Evolutionary conservation across 2,329 filamentous ascomycete genomes (phyloP), one percentile per base, ranked within the genome.

Genomic region (Fusarium incarnatum): DNA sequence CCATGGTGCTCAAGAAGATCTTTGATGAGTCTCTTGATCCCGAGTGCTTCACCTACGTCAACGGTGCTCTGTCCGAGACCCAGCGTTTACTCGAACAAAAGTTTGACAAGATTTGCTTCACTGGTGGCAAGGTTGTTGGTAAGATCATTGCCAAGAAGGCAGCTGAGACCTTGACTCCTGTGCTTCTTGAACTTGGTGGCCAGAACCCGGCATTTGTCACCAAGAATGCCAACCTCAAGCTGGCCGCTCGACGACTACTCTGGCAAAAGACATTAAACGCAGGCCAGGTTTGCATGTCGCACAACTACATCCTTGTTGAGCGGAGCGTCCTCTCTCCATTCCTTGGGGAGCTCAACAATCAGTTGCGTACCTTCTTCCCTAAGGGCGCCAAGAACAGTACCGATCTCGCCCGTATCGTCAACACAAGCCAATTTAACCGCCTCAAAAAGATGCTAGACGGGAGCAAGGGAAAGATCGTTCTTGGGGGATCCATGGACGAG

Each of bases 51-150:
- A 83, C 85, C 37, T 88, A 94, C 62, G 85, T 98, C 72, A 96
- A 98, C 78, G 96, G 96, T 64, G 90, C 84, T 28, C 82, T 97
- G 22, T 86, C 91, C 6, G 94, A 97, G 84, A 94, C 92, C 6
- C 93, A 92, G 47, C 90, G 89, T 15, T 83, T 98, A 46, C 87
- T 99, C 34, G 89, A 95, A 61, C 89, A 94, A 83, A 95, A 95
- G 80, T 99, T 94, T 91, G 94, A 97, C 83, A 98, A 98, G 87
- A 97, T 99, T 76, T 94, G 96, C 84, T 99, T 97, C 83, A 99
- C 96, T 2, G 96, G 96, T 57, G 91, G 89, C 75, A 86, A 87
- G 55, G 83, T 79, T 28, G 94, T 98, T 20, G 96, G 93, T 76
- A 94, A 91, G 77, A 94, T 98, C 76, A 90, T 98, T 56, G 88